These are phyloP conservation scores for Ilyonectria mors-panacis DNA, from an alignment of 2,329 filamentous ascomycete species.

Conservation along the genomic window DNA sequence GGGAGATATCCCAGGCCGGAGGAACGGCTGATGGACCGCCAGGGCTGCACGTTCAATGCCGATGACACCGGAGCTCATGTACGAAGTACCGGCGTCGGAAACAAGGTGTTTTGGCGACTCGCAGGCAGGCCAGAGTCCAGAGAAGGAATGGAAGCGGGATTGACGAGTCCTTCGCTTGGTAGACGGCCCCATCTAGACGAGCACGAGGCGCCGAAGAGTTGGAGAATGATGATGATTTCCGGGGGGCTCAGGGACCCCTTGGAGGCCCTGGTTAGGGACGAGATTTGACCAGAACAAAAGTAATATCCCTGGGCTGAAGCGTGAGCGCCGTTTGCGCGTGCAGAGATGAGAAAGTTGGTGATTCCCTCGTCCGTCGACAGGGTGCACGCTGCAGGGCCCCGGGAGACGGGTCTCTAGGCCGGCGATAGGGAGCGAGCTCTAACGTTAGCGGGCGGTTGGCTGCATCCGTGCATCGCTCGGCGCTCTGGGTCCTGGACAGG, in stretches of 20 bases:
- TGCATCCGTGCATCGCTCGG: conserved; percentile 20
- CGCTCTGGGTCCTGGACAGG: conserved; percentile 19
- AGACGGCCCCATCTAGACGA: conserved; percentile 17
- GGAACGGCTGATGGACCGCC: neutral
- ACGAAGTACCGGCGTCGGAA: conserved; percentile 8
- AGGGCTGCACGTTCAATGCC: conserved; percentile 1
- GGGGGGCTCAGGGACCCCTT: conserved; percentile 31
- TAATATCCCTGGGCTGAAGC: conserved; percentile 48
- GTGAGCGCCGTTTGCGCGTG: conserved; percentile 37
- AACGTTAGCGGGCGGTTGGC: conserved; percentile 20
- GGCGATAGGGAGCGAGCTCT: conserved; percentile 15
- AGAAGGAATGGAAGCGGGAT: neutral
- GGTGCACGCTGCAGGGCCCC: conserved; percentile 5
- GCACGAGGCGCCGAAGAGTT: conserved; percentile 5
- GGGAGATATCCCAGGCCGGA: neutral
- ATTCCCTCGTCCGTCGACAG: conserved; percentile 20
- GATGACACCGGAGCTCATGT: neutral
- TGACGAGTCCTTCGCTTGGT: conserved; percentile 18
- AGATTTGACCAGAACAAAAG: conserved; percentile 8
- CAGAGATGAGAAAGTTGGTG: conserved; percentile 21
- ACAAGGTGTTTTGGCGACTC: conserved; percentile 6
- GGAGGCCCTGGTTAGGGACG: conserved; percentile 28
- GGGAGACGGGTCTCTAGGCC: neutral
- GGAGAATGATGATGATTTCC: conserved; percentile 31
- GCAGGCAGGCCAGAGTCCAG: neutral